These are phyloP conservation scores for Pleurotus tuoliensis DNA, from an alignment of 768 basidiomycete species.

Conservation along the genomic window DNA sequence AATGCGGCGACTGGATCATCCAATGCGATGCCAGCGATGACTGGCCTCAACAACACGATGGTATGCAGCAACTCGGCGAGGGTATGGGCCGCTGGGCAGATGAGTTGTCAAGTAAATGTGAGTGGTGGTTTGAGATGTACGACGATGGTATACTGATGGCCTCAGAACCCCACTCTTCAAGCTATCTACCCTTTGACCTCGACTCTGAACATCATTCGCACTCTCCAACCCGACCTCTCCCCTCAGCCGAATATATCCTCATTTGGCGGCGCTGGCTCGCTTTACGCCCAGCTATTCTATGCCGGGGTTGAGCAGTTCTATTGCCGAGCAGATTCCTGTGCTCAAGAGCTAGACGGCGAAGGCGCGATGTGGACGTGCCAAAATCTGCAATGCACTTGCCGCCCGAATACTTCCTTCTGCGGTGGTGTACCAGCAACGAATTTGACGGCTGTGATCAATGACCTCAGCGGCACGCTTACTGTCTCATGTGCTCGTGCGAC, in stretches of 20 bases:
- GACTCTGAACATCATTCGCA: slow-evolving; percentile 76
- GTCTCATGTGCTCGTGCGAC: slow-evolving; percentile 64
- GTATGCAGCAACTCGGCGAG: slow-evolving; percentile 66
- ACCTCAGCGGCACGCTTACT: slow-evolving; percentile 57
- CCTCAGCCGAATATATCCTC: slow-evolving; percentile 62
- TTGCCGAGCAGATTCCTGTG: slow-evolving; percentile 71
- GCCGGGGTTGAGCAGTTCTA: slow-evolving; percentile 86
- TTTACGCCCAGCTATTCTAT: slow-evolving; percentile 75
- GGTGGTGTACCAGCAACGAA: slow-evolving; percentile 44
- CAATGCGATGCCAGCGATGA: slow-evolving; percentile 20
- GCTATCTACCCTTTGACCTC: slow-evolving; percentile 66
- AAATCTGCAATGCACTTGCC: slow-evolving; percentile 72
- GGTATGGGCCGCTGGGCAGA: slow-evolving; percentile 76
- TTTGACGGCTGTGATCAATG: slow-evolving; percentile 62
- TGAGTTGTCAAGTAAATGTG: slow-evolving; percentile 82
- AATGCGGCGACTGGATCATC: slow-evolving; percentile 34
- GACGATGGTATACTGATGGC: not conserved
- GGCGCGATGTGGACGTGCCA: slow-evolving; percentile 65
- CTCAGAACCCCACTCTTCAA: slow-evolving; percentile 82
- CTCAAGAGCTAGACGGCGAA: slow-evolving; percentile 44
- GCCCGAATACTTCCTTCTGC: slow-evolving; percentile 69
- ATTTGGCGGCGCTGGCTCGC: slow-evolving; percentile 47
- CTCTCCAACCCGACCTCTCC: slow-evolving; percentile 63
- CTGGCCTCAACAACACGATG: slow-evolving; percentile 57
- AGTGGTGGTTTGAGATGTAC: too few species aligned